Evolutionary conservation across 768 basidiomycete genomes (phyloP), one percentile per base, ranked within the genome.

Genomic region (Calocera cornea): DNA sequence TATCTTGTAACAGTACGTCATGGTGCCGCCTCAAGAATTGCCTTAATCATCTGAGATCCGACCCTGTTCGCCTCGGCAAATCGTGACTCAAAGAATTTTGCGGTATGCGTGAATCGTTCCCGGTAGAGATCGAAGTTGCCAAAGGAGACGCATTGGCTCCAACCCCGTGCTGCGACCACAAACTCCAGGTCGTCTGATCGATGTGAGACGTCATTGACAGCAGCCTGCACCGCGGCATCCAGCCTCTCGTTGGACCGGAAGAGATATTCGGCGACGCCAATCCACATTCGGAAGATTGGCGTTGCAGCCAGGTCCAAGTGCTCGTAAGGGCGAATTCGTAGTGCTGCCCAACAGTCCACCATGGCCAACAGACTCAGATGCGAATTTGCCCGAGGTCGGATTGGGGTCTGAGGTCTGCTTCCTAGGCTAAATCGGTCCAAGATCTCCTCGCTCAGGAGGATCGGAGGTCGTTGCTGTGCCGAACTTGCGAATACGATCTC

Each of bases 311-410:
- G 85, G 8, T 88, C 83, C 69, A 98, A 86, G 78, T 98, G 95
- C 36, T 84, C 86, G 74, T 90, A 95, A 0, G 97, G 97, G 66
- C 90, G 84, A 73, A 97, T 94, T 0, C 81, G 79, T 65, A 98
- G 84, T 64, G 84, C 83, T 8, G 91, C 88, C 97, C 97, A 99
- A 72, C 91, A 95, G 77, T 99, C 97, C 22, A 97, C 97, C 94
- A 99, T 98, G 17, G 95, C 94, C 63, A 98, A 84, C 8, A 99
- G 82, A 10, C 92, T 87, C 66, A 98, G 85, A 75, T 99, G 95
- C 0, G 92, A 95, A 75, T 98, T 97, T 8, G 84, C 84, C 8
- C 82, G 78, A 68, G 82, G 67, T 11, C 68, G 69, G 36, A 22
- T 69, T 71, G 22, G 72, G 69, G 41, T 40, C 24, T 68, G 69